Conservation (phyloP, 306 rosid genomes). For the Leucaena leucocephala region DNA sequence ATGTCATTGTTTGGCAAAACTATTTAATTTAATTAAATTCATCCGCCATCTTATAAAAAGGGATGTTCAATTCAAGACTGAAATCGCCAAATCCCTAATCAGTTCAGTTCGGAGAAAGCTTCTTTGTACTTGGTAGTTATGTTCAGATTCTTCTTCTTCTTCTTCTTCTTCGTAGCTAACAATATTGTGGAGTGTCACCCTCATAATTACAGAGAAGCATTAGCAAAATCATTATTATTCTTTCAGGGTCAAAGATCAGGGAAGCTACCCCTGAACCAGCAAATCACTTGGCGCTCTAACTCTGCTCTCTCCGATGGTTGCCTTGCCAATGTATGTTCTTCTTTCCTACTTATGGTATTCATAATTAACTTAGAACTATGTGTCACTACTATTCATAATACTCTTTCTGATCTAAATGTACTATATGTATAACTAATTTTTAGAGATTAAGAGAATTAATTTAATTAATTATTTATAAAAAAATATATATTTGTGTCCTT, state of each 20-base stretch:
- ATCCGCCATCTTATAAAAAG: constrained; percentile 43
- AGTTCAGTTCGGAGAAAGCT: constrained; percentile 4
- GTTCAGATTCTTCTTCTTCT: neutral
- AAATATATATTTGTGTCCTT: too few species aligned
- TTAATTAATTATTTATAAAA: too few species aligned
- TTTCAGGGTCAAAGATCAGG: constrained; percentile 97
- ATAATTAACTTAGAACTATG: too few species aligned
- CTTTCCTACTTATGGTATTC: neutral
- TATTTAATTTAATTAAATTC: neutral
- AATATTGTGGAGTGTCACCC: constrained; percentile 48
- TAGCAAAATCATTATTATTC: constrained; percentile 77
- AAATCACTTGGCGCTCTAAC: constrained; percentile 68
- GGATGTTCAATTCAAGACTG: constrained; percentile 16
- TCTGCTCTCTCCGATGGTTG: constrained; percentile 80
- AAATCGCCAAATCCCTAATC: constrained; percentile 20
- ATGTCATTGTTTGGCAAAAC: neutral
- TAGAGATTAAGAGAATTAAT: too few species aligned
- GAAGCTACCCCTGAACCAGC: constrained; percentile 57
- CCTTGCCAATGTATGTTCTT: constrained; percentile 56
- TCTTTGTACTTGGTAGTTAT: constrained; percentile 17
- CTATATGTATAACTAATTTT: too few species aligned
- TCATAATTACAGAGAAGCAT: constrained; percentile 71
- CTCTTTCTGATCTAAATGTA: too few species aligned
- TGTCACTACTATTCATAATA: too few species aligned
- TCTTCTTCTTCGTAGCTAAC: constrained; percentile 27